Conservation (phyloP, 495 filamentous ascomycete genomes). For the Daldinia loculata region DNA sequence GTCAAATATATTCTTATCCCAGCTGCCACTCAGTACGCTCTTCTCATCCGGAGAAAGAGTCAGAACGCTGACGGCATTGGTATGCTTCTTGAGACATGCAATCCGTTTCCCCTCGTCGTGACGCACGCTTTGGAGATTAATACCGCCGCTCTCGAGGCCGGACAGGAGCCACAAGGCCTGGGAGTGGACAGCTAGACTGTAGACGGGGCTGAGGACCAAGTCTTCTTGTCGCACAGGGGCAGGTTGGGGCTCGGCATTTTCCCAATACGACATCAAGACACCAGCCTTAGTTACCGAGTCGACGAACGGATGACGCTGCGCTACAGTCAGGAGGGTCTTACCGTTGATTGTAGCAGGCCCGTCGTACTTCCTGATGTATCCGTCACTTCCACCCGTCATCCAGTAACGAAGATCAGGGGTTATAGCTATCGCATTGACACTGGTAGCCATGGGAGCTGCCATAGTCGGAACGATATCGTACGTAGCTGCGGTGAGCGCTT, state of each 20-base stretch:
- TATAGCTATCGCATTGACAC: slow-evolving; percentile 89
- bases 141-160: slow-evolving; percentile 87
- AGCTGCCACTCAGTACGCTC: slow-evolving; percentile 90
- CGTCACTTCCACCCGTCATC: slow-evolving; percentile 91
- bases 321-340: slow-evolving; percentile 91
- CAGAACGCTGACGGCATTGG: slow-evolving; percentile 90
- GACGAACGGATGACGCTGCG: slow-evolving; percentile 95
- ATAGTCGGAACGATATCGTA: slow-evolving; percentile 99
- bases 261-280: slow-evolving; percentile 94
- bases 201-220: slow-evolving; percentile 79
- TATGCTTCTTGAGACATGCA: slow-evolving; percentile 79
- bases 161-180: slow-evolving; percentile 91
- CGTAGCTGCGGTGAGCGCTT: slow-evolving; percentile 79
- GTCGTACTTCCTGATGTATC: slow-evolving; percentile 95
- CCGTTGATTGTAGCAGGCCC: slow-evolving; percentile 95
- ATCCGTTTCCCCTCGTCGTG: slow-evolving; percentile 95
- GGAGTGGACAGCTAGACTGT: slow-evolving; percentile 89
- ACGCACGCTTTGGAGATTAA: slow-evolving; percentile 92
- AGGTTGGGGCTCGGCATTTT: slow-evolving; percentile 71
- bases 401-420: slow-evolving; percentile 97
- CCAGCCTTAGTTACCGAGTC: slow-evolving; percentile 96
- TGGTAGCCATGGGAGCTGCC: slow-evolving; percentile 93
- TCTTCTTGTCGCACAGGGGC: slow-evolving; percentile 60
- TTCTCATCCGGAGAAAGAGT: slow-evolving; percentile 84
- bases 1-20: slow-evolving; percentile 92